Conservation (phyloP, 768 basidiomycete genomes). For the Auriculariales sp. region DNA sequence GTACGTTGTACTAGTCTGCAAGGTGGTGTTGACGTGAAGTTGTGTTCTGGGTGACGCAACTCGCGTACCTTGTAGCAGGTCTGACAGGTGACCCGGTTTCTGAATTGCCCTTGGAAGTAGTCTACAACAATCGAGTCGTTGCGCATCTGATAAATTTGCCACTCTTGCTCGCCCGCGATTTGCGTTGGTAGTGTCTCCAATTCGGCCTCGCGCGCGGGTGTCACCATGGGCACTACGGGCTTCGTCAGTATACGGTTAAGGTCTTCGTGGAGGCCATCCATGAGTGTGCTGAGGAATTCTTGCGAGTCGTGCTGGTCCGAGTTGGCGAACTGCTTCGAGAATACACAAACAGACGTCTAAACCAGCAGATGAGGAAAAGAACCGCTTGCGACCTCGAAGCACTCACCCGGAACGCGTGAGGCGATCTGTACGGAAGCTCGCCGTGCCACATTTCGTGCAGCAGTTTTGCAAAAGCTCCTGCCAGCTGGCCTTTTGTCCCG, state of each 20-base stretch:
- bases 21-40: no score
- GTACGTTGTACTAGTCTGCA: conserved; percentile 90
- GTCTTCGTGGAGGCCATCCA: conserved; percentile 87
- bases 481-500: conserved; percentile 75
- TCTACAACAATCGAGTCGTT: conserved; percentile 94
- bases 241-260: conserved; percentile 71
- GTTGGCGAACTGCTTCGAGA: conserved; percentile 63
- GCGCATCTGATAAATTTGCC: conserved; percentile 75
- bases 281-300: conserved; percentile 86
- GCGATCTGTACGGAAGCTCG: conserved; percentile 69
- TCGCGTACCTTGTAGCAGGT: conserved; percentile 70
- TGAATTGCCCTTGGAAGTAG: conserved; percentile 94
- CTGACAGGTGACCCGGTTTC: conserved; percentile 76
- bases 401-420: conserved; percentile 71
- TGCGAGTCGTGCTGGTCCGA: conserved; percentile 94
- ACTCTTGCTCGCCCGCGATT: conserved; percentile 84
- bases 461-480: conserved; percentile 68
- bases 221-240: conserved; percentile 40
- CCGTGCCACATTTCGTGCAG: conserved; percentile 80
- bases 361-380: conserved; percentile 6
- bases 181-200: conserved; percentile 77
- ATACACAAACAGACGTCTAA: conserved; percentile 45
- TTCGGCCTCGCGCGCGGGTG: conserved; percentile 73
- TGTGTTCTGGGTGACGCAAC: no score
- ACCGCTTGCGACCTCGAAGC: not conserved